Percentiles rank a stretch among this genome's conserved stretches.
Conservation (phyloP, 2,329 filamentous ascomycete genomes). For the Xylariaceae sp. region DNA sequence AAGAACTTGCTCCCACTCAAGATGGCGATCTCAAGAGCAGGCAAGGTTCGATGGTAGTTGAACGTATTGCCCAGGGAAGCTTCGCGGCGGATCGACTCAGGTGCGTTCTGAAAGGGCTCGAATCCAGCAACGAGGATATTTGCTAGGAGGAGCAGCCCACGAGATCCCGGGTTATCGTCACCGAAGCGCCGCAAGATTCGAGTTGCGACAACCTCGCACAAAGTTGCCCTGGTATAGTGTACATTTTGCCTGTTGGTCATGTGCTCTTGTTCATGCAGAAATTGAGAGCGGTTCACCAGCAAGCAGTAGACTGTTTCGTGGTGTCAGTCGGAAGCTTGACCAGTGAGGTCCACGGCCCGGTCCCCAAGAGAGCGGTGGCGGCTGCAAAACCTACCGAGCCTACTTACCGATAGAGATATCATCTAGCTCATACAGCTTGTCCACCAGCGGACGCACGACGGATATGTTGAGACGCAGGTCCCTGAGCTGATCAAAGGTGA, state of each 20-base stretch:
- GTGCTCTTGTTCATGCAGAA: slow-evolving; percentile 68
- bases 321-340: slow-evolving; percentile 4
- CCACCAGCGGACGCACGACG: slow-evolving; percentile 74
- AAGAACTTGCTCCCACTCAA: slow-evolving; percentile 75
- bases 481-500: slow-evolving; percentile 67
- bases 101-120: slow-evolving; percentile 78
- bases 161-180: slow-evolving; percentile 64
- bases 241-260: slow-evolving; percentile 75
- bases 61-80: slow-evolving; percentile 42
- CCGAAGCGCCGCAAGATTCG: slow-evolving; percentile 71
- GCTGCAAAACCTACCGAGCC: neutral
- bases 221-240: slow-evolving; percentile 65
- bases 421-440: slow-evolving; percentile 70
- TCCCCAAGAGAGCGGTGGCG: too few relatives aligned
- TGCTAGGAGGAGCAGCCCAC: slow-evolving; percentile 64
- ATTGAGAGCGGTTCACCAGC: slow-evolving; percentile 73
- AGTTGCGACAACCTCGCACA: slow-evolving; percentile 75
- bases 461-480: slow-evolving; percentile 76
- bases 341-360: too few relatives aligned
- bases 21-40: slow-evolving; percentile 76
- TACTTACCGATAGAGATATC: slow-evolving; percentile 67
- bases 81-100: slow-evolving; percentile 54
- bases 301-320: slow-evolving; percentile 62
- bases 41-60: slow-evolving; percentile 53
- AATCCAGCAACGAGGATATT: slow-evolving; percentile 79